Conservation (phyloP, 257 asterid genomes). For the Euphrasia confusa region DNA sequence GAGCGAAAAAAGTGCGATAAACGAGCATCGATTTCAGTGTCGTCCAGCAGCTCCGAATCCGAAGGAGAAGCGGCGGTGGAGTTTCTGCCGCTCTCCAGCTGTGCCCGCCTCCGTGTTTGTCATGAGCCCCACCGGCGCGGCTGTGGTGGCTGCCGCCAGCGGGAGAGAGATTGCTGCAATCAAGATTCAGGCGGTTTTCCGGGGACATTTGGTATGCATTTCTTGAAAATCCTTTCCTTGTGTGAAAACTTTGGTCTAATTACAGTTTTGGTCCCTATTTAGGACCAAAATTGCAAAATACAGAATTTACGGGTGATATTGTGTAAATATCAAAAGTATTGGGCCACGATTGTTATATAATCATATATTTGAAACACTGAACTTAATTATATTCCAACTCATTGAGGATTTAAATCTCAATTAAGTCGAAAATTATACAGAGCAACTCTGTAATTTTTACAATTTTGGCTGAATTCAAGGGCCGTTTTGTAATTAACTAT, state of each 20-base stretch:
- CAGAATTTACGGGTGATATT: too few species aligned
- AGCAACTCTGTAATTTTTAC: not conserved
- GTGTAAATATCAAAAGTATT: too few species aligned
- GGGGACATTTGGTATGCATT: constrained; percentile 62
- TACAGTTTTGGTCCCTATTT: not conserved
- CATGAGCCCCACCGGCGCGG: too few species aligned
- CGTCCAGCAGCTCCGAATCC: not conserved
- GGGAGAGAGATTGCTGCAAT: constrained; percentile 41
- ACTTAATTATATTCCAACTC: not conserved
- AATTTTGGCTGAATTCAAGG: too few species aligned
- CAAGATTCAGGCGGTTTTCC: constrained; percentile 78
- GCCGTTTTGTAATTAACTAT: too few species aligned
- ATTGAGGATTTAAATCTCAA: too few species aligned
- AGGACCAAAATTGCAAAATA: too few species aligned
- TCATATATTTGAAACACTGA: too few species aligned
- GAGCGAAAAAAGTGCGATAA: constrained; percentile 16
- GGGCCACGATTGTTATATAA: too few species aligned
- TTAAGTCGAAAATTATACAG: too few species aligned
- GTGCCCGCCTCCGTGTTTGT: constrained; percentile 76
- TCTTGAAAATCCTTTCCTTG: not conserved
- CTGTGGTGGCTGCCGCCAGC: too few species aligned
- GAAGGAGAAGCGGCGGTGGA: not conserved
- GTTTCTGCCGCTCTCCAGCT: constrained; percentile 18
- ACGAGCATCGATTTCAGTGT: too few species aligned
- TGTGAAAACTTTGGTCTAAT: not conserved